phyloP scores from a whole-genome alignment of 805 yeast genomes.

The Candida sonorensis region DNA sequence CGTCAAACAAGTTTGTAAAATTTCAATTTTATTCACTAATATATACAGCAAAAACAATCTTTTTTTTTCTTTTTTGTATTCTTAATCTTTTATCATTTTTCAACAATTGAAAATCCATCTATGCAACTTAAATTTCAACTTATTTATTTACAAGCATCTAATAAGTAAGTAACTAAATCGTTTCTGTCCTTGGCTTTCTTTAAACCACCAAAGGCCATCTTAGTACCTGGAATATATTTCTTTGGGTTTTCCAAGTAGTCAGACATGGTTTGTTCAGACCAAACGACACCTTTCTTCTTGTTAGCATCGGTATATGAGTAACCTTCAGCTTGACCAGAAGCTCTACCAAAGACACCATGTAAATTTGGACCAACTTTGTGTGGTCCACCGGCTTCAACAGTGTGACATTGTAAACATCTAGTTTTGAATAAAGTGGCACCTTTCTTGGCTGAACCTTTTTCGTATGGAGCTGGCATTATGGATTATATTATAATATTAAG shows the following conservation, averaged over 20 bases:
- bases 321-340: slow-evolving; percentile 87
- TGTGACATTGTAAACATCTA: slow-evolving; percentile 98
- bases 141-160: slow-evolving; percentile 41
- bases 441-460: slow-evolving; percentile 67
- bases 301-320: slow-evolving; percentile 97
- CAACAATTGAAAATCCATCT: no score
- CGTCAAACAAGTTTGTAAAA: no score
- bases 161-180: slow-evolving; percentile 87
- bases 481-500: not conserved
- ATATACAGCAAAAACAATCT: no score
- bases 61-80: no score
- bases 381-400: slow-evolving; percentile 92
- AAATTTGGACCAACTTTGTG: slow-evolving; percentile 99
- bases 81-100: no score
- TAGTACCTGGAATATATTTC: slow-evolving; percentile 99
- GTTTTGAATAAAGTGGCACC: slow-evolving; percentile 99
- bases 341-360: slow-evolving; percentile 90
- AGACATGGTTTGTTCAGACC: slow-evolving; percentile 84
- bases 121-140: not conserved
- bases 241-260: slow-evolving; percentile 99
- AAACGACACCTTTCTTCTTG: slow-evolving; percentile 87
- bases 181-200: slow-evolving; percentile 99
- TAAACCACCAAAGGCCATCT: slow-evolving; percentile 99
- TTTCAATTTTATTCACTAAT: no score
- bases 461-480: slow-evolving; percentile 36